Conservation (phyloP, 2,329 filamentous ascomycete species). For the Pestalotiopsis sp. region DNA sequence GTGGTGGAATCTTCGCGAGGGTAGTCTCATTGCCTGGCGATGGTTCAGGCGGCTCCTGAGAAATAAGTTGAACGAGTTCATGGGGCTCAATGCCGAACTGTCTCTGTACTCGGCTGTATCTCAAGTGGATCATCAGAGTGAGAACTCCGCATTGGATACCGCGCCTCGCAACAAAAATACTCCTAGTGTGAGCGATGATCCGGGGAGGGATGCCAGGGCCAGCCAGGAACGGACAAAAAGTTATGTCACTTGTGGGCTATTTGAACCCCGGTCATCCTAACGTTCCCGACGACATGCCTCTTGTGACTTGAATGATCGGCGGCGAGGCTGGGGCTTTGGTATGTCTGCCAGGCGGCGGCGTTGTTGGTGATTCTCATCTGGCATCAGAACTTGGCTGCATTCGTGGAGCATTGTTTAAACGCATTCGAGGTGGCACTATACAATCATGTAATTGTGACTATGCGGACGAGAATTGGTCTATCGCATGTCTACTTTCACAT, state of each 20-base stretch:
- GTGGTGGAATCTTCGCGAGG: constrained; percentile 4
- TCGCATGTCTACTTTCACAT: not conserved
- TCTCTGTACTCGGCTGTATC: not conserved
- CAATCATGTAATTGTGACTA: not conserved
- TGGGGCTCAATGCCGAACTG: constrained; percentile 3
- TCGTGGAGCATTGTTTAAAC: constrained; percentile 4
- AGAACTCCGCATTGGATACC: not conserved
- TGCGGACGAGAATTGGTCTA: not conserved
- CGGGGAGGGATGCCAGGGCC: not conserved
- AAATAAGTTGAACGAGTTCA: constrained; percentile 1
- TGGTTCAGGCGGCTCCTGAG: not conserved
- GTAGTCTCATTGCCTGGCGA: constrained; percentile 3
- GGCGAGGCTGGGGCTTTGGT: not conserved
- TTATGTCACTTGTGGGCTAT: not conserved
- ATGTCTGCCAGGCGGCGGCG: not conserved
- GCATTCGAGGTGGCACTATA: not conserved
- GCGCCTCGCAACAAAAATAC: not conserved
- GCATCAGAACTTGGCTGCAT: not conserved
- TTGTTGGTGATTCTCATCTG: not conserved
- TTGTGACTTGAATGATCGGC: not conserved
- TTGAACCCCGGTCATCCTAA: not conserved
- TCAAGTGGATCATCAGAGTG: not conserved
- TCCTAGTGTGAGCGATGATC: not conserved
- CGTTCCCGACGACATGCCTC: not conserved
- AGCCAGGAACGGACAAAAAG: not conserved